phyloP scores from a whole-genome alignment of 176 grass and related monocot species.

The Aegilops longissima region DNA sequence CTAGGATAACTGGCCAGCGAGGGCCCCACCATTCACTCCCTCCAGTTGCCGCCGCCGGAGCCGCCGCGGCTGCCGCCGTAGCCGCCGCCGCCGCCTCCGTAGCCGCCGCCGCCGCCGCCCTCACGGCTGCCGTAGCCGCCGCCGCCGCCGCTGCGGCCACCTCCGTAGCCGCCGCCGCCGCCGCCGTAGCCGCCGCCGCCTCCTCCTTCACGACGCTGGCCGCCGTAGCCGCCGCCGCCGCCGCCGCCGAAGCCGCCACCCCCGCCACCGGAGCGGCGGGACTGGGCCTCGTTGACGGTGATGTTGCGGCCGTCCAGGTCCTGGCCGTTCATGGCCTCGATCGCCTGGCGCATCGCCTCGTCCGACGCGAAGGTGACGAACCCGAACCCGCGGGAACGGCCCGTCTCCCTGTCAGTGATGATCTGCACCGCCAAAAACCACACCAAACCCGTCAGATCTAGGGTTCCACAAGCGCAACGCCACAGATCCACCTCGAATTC shows the following conservation, averaged over 20 bases:
- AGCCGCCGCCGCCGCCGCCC: neutral
- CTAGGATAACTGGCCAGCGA: conserved; percentile 35
- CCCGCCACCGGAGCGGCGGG: conserved; percentile 44
- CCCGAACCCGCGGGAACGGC: conserved; percentile 82
- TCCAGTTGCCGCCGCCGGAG: conserved; percentile 59
- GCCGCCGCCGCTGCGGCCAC: conserved; percentile 33
- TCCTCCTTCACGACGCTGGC: neutral
- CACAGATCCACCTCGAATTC: neutral
- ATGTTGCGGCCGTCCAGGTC: conserved; percentile 76
- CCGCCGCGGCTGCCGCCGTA: neutral
- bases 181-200: neutral
- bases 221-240: neutral
- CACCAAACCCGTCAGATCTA: neutral
- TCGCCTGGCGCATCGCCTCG: conserved; percentile 81
- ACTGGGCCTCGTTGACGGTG: conserved; percentile 96
- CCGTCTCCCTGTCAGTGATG: conserved; percentile 94
- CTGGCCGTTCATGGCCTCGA: conserved; percentile 84
- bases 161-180: conserved; percentile 13
- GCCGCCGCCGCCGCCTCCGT: neutral
- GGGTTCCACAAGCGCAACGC: neutral
- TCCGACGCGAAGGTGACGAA: conserved; percentile 76
- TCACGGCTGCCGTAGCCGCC: conserved; percentile 1
- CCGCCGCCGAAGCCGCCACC: neutral
- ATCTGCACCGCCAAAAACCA: conserved; percentile 28
- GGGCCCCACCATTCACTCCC: conserved; percentile 51